Base-by-base conservation (phyloP, 371 early-diverging fungal genomes). In the Apophysomyces trapeziformis region DNA sequence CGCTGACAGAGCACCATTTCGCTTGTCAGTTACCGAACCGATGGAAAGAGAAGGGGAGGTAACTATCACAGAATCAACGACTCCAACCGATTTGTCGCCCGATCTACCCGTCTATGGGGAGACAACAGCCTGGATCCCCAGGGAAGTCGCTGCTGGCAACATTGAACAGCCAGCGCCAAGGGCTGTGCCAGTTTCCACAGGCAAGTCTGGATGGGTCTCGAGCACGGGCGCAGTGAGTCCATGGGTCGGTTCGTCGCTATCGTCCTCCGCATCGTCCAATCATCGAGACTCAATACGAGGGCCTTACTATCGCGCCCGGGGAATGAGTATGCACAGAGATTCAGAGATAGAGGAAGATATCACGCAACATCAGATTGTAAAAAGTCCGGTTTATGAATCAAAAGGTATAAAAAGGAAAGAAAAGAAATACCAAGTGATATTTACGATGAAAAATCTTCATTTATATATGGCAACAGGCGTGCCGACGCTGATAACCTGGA, bases 401-500 rank as follows among this genome's bases (percentile, higher is more conserved):
- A 67, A 67, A 60, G 65, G 71, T 71, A 64, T 62, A 3, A n/a
- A 21, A 59, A 57, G 8, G 1, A 37, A 37, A 46, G 38, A 7
- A 13, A n/a, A n/a, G 57, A 44, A 37, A 57, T 2, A 46, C 9
- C 14, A 54, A 37, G 32, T 56, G 37, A 38, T n/a, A 3, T 37
- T 35, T 32, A 50, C 26, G 21, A 21, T 26, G 32, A 14, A 62
- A 37, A 9, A 58, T 11, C n/a, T 37, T 43, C 13, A 43, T 54
- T 39, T 47, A 2, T 57, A 56, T 57, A 38, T 37, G n/a, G 45
- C 44, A 9, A 36, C 63, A 76, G 82, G 78, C 21, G 74, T 94
- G 45, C 90, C 92, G 0, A 93, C 94, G 13, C 93, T 97, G 61
- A 90, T 97, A 26, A 88, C 88, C 21, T 98, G 98, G 98, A 86